Percentiles rank a stretch among this genome's conserved stretches.
Conservation (phyloP, 2,329 filamentous ascomycete species). For the Xylaria arbuscula region DNA sequence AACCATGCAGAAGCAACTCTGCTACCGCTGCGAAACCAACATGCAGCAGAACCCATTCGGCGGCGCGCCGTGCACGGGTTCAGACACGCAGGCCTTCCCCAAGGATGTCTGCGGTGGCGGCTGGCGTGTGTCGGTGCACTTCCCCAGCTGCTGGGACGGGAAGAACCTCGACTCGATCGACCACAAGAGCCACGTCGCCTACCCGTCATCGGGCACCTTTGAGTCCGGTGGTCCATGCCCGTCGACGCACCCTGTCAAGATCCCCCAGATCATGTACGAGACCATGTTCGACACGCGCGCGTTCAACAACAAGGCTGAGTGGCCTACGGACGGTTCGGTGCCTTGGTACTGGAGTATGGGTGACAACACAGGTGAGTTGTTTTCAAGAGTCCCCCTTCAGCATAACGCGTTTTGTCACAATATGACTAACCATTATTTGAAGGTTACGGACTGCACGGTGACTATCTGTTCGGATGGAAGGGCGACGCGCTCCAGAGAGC, state of each 20-base stretch:
- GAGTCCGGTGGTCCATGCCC: conserved; percentile 48
- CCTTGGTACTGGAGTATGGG: conserved; percentile 50
- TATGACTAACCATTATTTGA: not conserved
- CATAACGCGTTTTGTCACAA: not conserved
- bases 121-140: conserved; percentile 47
- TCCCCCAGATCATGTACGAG: conserved; percentile 57
- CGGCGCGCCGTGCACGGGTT: conserved; percentile 49
- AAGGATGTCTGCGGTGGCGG: conserved; percentile 44
- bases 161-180: conserved; percentile 50
- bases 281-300: conserved; percentile 55
- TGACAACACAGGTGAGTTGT: conserved; percentile 45
- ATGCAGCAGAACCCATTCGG: conserved; percentile 50
- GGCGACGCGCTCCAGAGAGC: conserved; percentile 53
- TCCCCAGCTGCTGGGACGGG: conserved; percentile 52
- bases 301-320: conserved; percentile 51
- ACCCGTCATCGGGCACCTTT: conserved; percentile 47
- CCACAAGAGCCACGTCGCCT: conserved; percentile 50
- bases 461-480: conserved; percentile 55
- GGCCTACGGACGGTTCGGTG: conserved; percentile 51
- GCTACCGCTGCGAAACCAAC: conserved; percentile 49
- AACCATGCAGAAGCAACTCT: conserved; percentile 48
- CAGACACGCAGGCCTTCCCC: conserved; percentile 48
- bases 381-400: not conserved
- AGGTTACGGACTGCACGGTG: conserved; percentile 53
- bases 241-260: conserved; percentile 47